Base-by-base conservation (phyloP, 495 filamentous ascomycete species). In the Hypoxylon cercidicola region DNA sequence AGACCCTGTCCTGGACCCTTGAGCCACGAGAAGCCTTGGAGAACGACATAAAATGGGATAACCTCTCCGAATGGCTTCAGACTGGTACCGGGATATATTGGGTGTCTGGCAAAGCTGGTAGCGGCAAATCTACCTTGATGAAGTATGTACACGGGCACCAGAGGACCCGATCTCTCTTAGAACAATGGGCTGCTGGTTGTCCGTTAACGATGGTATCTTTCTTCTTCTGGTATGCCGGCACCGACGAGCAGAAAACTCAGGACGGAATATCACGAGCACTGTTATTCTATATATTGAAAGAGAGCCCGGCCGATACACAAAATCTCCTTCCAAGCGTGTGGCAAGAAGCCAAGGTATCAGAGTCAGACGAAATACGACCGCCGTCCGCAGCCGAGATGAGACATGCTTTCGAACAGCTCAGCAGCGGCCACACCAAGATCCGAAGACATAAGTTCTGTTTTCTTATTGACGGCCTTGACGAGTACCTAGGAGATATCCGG, bases 211-310 rank as follows among this genome's bases (percentile, higher is more conserved):
- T 49, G 13, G 51, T 54, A 0, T 25, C 19, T 7, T 74, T 68
- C 55, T 81, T 75, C 65, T 79, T 81, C 53, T 79, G 76, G 71
- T 57, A 68, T 40, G 30, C 62, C 23, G 78, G 77, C 2, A 68
- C 39, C 2, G 1, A 1, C 3, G 52, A 77, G 18, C 78, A 81
- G 44, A 77, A 70, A 30, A 71, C 72, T 0, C 66, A 74, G 40
- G 35, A 66, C 18, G 77, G 78, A 0, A 45, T 79, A 6, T 53
- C 74, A 1, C 56, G 71, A 18, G 64, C 69, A 8, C 57, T 81
- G 0, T 48, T 79, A 1, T 74, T 60, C 30, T 41, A 74, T 44
- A 54, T 79, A 40, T 55, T 79, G 20, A 16, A 35, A 13, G 34
- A 16, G 2, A 7, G 43, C n/a, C 57, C 51, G 0, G 32, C 12